Base-by-base conservation (phyloP, 768 basidiomycete species). In the Termitomyces bulborhizus region DNA sequence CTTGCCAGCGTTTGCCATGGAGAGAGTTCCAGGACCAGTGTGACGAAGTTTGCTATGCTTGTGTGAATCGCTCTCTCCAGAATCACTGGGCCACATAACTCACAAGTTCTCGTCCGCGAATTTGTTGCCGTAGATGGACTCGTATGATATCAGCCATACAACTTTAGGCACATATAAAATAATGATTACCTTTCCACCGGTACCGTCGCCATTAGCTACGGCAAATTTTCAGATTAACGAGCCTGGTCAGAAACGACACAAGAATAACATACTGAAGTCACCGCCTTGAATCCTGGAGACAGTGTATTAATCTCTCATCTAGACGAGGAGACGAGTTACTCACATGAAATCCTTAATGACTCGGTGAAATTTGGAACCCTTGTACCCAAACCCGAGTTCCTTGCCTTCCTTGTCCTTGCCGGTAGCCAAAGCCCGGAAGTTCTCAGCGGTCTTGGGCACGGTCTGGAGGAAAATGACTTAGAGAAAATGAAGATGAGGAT, bases 51-150 rank as follows among this genome's bases (percentile, higher is more conserved):
- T 97, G 81, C 94, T 97, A 63, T 46, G 29, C 46, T 2, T 56
- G 27, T 42, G 32, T 53, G 49, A 21, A 57, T 34, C 8, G 1
- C 51, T 59, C 32, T 11, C n/a, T 47, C 13, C 9, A 16, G 41
- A 24, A 11, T 34, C 11, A 56, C 41, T 31, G 26, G n/a, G 26
- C 2, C 15, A 13, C 26, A 15, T 41, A 29, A 65, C 84, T 69
- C 62, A 92, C 91, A 94, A 94, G 80, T 98, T 98, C 77, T 98
- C 97, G 62, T 98, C 96, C 52, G 86, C 79, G 72, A 99, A 99
- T 66, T 78, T 79, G 62, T 86, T 84, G 46, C 93, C 93, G 65
- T 94, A 95, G 73, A 96, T 95, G 34, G 93, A 92, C 86, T 89
- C n/a, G 1, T 6, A 54, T 46, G 34, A 0, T 11, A n/a, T 54